Conservation (phyloP, 495 filamentous ascomycete genomes). For the Thermochaetoides thermophila region DNA sequence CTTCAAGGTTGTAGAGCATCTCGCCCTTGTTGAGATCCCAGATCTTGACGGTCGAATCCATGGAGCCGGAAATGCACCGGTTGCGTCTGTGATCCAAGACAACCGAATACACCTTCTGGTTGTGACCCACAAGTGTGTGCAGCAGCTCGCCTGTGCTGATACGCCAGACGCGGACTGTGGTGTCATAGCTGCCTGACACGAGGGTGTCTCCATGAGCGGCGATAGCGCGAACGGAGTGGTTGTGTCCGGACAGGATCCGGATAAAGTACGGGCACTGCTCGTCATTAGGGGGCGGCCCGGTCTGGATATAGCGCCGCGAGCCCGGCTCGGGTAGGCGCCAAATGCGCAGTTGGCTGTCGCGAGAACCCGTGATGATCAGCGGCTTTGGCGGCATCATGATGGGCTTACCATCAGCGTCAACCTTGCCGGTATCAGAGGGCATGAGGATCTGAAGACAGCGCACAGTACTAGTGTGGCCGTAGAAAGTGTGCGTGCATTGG, state of each 20-base stretch:
- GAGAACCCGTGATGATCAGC: conserved; percentile 92
- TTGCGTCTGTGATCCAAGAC: conserved; percentile 86
- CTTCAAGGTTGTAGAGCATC: conserved; percentile 79
- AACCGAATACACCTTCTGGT: conserved; percentile 93
- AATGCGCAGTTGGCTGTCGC: conserved; percentile 84
- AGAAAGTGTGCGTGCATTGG: conserved; percentile 84
- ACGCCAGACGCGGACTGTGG: conserved; percentile 90
- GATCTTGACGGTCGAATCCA: conserved; percentile 96
- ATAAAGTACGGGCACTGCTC: conserved; percentile 88
- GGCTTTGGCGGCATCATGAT: conserved; percentile 85
- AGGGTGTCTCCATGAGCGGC: conserved; percentile 89
- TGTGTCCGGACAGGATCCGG: conserved; percentile 71
- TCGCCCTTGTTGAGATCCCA: conserved; percentile 90
- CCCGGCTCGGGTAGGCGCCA: conserved; percentile 86
- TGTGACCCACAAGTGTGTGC: conserved; percentile 76
- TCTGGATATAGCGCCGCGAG: conserved; percentile 60
- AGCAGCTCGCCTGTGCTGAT: conserved; percentile 89
- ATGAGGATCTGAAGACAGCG: conserved; percentile 90
- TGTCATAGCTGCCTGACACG: conserved; percentile 98
- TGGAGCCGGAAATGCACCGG: conserved; percentile 92
- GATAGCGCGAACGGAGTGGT: conserved; percentile 93
- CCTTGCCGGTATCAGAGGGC: conserved; percentile 61
- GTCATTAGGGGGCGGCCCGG: conserved; percentile 60
- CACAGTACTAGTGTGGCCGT: conserved; percentile 94
- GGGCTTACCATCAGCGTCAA: conserved; percentile 53